Conservation (phyloP, 192 early-diverging fungal genomes). For the Rhizophagus prolifer region DNA sequence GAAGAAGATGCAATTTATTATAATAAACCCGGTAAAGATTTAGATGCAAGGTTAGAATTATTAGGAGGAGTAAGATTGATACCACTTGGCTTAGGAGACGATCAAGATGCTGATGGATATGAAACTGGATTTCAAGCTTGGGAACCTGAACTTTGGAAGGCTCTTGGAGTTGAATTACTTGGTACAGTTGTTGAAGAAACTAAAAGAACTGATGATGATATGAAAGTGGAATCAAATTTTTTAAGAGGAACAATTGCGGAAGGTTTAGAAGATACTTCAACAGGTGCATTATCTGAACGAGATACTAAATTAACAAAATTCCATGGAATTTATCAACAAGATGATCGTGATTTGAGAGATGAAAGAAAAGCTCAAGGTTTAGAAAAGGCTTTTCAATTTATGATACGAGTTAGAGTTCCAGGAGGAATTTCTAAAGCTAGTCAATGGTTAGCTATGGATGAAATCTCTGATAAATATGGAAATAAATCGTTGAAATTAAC, state of each 20-base stretch:
- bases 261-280: constrained; percentile 78
- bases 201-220: constrained; percentile 80
- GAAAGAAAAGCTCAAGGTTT: constrained; percentile 79
- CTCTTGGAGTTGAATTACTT: constrained; percentile 73
- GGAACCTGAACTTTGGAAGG: constrained; percentile 80
- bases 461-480: constrained; percentile 79
- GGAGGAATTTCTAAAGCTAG: constrained; percentile 84
- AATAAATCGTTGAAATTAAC: constrained; percentile 93
- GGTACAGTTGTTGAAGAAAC: constrained; percentile 63
- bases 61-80: constrained; percentile 71
- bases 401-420: constrained; percentile 94
- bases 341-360: constrained; percentile 92
- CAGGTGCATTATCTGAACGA: constrained; percentile 81
- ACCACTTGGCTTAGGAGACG: constrained; percentile 80
- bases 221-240: constrained; percentile 91
- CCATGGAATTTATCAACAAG: constrained; percentile 97
- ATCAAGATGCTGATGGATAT: constrained; percentile 91
- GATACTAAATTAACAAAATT: constrained; percentile 94
- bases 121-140: constrained; percentile 79
- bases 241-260: constrained; percentile 90
- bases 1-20: constrained; percentile 88
- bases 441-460: constrained; percentile 95
- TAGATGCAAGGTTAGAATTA: constrained; percentile 76
- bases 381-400: constrained; percentile 93
- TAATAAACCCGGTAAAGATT: constrained; percentile 85